phyloP scores from a whole-genome alignment of 2,329 filamentous ascomycete genomes.

The Rhynchosporium graminicola region DNA sequence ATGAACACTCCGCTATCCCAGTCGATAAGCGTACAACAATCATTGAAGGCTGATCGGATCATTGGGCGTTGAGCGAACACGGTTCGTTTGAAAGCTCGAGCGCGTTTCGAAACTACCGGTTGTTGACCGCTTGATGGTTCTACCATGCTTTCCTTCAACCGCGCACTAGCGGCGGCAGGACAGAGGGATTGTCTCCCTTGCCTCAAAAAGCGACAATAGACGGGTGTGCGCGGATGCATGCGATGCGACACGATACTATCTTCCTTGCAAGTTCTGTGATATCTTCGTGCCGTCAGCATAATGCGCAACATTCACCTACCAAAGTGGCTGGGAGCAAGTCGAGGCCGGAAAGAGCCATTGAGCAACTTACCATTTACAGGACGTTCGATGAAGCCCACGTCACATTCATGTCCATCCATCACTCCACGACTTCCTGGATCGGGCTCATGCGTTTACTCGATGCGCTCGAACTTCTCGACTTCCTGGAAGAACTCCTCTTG shows the following conservation, averaged over 20 bases:
- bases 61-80: conserved; percentile 4
- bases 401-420: conserved; percentile 40
- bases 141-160: conserved; percentile 11
- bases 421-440: conserved; percentile 53
- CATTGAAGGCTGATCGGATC: conserved; percentile 21
- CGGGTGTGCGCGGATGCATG: conserved; percentile 1
- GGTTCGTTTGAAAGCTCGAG: conserved; percentile 20
- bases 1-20: conserved; percentile 15
- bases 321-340: conserved; percentile 12
- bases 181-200: conserved; percentile 8
- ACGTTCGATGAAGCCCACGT: conserved; percentile 15
- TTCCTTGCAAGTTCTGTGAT: conserved; percentile 17
- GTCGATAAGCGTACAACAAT: conserved; percentile 20
- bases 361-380: conserved; percentile 29
- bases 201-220: conserved; percentile 10
- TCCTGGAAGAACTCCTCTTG: conserved; percentile 39
- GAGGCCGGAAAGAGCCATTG: background rate
- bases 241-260: background rate
- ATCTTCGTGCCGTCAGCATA: conserved; percentile 22
- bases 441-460: conserved; percentile 58
- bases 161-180: background rate
- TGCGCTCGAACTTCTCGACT: conserved; percentile 36
- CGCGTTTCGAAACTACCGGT: conserved; percentile 12
- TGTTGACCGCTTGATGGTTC: conserved; percentile 16
- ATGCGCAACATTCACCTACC: conserved; percentile 14